A percentile compares a stretch with the other conserved stretches of the same genome.
Evolutionary conservation across 1,139 yeast species (phyloP).

Genomic region (Candida buenavistaensis): DNA sequence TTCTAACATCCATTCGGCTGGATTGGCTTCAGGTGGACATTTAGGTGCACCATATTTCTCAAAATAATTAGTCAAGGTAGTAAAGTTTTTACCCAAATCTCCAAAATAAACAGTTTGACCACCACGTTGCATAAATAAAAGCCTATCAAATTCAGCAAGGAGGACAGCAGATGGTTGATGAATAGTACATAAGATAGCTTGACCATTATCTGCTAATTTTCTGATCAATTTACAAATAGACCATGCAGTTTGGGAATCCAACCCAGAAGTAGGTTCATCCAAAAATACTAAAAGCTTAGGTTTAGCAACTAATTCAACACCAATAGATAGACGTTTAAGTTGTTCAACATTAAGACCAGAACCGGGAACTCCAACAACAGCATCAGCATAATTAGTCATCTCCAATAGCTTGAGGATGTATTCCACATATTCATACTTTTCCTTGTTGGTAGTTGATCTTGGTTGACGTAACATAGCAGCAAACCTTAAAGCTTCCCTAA

Average conservation of each 20-base stretch:
- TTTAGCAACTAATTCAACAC: conserved; percentile 42
- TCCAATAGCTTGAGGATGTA: conserved; percentile 37
- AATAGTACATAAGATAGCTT: conserved; percentile 44
- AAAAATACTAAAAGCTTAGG: conserved; percentile 38
- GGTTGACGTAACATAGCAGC: conserved; percentile 41
- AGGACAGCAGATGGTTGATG: conserved; percentile 45
- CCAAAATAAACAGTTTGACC: conserved; percentile 71
- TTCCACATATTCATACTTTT: conserved; percentile 37
- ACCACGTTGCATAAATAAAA: conserved; percentile 40
- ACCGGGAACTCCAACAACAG: conserved; percentile 41
- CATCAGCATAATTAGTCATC: conserved; percentile 36
- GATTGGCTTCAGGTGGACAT: conserved; percentile 47
- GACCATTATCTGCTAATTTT: conserved; percentile 44
- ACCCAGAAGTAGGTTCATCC: conserved; percentile 44
- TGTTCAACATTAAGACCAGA: conserved; percentile 43
- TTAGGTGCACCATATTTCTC: conserved; percentile 51
- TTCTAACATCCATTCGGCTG: conserved; percentile 58
- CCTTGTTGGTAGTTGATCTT: conserved; percentile 25
- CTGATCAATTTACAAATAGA: conserved; percentile 43
- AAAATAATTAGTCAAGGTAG: conserved; percentile 52
- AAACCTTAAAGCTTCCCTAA: conserved; percentile 38
- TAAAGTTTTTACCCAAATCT: conserved; percentile 57
- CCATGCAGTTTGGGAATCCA: conserved; percentile 48
- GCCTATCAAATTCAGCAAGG: conserved; percentile 35
- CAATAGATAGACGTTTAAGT: conserved; percentile 37